phyloP scores from a whole-genome alignment of 2,329 filamentous ascomycete genomes.

The Colletotrichum aenigma region DNA sequence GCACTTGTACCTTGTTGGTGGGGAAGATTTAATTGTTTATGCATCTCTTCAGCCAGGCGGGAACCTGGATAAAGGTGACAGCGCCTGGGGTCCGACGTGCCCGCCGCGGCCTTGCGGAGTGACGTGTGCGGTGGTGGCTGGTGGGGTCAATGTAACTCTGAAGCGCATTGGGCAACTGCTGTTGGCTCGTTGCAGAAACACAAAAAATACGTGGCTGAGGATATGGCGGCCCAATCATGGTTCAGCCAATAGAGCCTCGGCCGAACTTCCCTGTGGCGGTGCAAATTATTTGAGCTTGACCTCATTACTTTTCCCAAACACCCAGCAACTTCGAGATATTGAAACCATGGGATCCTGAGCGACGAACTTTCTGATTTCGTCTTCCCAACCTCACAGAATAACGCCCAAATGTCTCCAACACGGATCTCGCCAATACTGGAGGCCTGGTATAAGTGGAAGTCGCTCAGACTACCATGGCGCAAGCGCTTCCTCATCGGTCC shows the following conservation, averaged over 20 bases:
- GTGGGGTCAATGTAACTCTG: constrained; percentile 8
- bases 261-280: constrained; percentile 14
- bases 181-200: not conserved
- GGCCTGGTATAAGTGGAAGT: constrained; percentile 67
- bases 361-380: not conserved
- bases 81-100: constrained; percentile 9
- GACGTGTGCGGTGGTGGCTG: constrained; percentile 24
- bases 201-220: constrained; percentile 15
- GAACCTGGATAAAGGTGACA: constrained; percentile 19
- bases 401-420: constrained; percentile 4
- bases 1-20: constrained; percentile 6
- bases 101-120: constrained; percentile 14
- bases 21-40: constrained; percentile 20
- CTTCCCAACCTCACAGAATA: not conserved
- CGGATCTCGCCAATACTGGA: constrained; percentile 19
- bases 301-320: constrained; percentile 19
- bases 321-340: not conserved
- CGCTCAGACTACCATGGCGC: constrained; percentile 66
- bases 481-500: constrained; percentile 66
- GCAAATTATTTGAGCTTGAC: constrained; percentile 20
- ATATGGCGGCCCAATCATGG: not conserved
- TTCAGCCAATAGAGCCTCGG: not conserved
- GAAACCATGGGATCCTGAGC: constrained; percentile 12
- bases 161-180: not conserved
- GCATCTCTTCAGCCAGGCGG: constrained; percentile 15